phyloP scores from a whole-genome alignment of 2,329 filamentous ascomycete species.

The Clonostachys byssicola region DNA sequence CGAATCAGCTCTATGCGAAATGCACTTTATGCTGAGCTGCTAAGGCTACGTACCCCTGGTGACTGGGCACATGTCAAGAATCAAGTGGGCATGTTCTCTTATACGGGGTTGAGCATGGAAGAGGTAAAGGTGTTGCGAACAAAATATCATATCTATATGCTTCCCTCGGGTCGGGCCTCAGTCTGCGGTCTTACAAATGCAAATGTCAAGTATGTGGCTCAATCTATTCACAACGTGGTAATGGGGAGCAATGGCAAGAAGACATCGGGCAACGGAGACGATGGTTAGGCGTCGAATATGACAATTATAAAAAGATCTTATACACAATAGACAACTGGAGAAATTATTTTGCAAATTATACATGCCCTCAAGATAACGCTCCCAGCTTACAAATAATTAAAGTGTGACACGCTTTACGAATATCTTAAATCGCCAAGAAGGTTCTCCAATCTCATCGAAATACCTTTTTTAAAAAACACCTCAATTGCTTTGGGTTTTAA shows the following conservation, averaged over 20 bases:
- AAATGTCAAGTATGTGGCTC: conserved; percentile 75
- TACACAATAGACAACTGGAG: no score
- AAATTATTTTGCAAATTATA: no score
- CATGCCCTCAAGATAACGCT: no score
- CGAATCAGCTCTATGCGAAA: conserved; percentile 27
- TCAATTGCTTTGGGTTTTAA: no score
- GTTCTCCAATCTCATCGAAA: no score
- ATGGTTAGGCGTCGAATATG: no score
- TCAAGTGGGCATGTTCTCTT: conserved; percentile 34
- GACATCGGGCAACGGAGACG: no score
- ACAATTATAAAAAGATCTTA: no score
- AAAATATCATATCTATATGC: conserved; percentile 30
- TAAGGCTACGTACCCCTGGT: conserved; percentile 21
- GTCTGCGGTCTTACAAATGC: conserved; percentile 28
- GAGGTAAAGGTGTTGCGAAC: conserved; percentile 32
- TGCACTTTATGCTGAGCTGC: conserved; percentile 22
- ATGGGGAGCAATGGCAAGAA: background rate
- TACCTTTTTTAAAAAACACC: no score
- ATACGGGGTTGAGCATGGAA: conserved; percentile 40
- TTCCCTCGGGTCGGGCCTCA: conserved; percentile 27
- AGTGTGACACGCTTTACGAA: no score
- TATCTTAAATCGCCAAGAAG: no score
- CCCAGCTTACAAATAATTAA: no score
- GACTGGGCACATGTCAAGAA: conserved; percentile 27
- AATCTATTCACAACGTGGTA: conserved; percentile 83